Evolutionary conservation across 2,329 filamentous ascomycete genomes (phyloP), one percentile per base, ranked within the genome.

Genomic region (Phoma sp.): DNA sequence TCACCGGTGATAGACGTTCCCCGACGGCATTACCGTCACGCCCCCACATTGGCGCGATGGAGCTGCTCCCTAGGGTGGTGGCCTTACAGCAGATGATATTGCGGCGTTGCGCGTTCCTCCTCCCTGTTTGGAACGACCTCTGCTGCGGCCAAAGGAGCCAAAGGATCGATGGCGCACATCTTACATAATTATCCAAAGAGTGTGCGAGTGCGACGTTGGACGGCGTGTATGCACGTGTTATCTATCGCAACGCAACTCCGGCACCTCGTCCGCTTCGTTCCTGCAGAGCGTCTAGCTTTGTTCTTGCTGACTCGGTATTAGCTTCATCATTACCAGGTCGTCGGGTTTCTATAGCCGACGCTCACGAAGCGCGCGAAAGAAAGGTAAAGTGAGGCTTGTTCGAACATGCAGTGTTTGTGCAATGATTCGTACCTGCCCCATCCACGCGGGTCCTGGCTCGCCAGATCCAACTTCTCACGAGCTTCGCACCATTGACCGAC

Each of bases 291-390:
- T 18, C 41, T 42, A 43, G 41, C 38, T 42, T 30, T 14, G 22
- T 23, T 43, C 11, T 18, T 41, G 33, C 45, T 50, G 51, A 49
- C 58, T 57, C 38, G 39, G 42, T 46, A 54, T 37, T 47, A 55
- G 48, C 50, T 55, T 36, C 47, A 24, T 11, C 35, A 37, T 47
- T 61, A 59, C 59, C 56, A 55, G 59, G 59, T 59, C 47, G 30
- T 49, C 53, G 56, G 59, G 53, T 47, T 55, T 32, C 27, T 38
- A 39, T 37, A 45, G n/a, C 52, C 46, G 46, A 42, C n/a, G 14
- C 24, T 36, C 18, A 24, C 27, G 39, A 42, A 53, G 47, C 35
- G 29, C 35, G 29, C 30, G 50, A 48, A 40, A 55, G 33, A 55
- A 50, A 57, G 48, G 50, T 50, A 48, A 40, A 55, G 33, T 57